Base-by-base conservation (phyloP, 495 filamentous ascomycete genomes). In the Neurospora sp. region DNA sequence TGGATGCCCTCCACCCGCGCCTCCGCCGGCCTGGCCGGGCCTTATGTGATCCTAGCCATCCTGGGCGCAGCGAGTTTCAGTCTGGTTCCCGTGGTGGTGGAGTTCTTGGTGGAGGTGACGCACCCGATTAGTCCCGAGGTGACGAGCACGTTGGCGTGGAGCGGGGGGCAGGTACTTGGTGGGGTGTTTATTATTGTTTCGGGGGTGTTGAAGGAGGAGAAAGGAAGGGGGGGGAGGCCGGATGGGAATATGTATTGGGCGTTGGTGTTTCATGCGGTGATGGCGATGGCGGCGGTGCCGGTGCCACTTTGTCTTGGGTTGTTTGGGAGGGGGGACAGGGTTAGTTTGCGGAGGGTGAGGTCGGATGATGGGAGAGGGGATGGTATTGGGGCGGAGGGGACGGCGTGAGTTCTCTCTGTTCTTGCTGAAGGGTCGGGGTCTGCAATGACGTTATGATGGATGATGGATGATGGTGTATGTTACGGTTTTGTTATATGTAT, bases 81-180 rank as follows among this genome's bases (percentile, higher is more conserved):
- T 68, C 81, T 98, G 2, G 82, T 99, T 9, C 96, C 96, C 9
- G 85, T 97, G 35, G 92, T 89, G 14, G 86, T 98, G 42, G 96
- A 99, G 83, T 96, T 89, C 77, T 82, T 96, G 40, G 92, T 92
- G 72, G 93, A 98, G 79, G 84, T 96, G 74, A 94, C 93, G 20
- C 91, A 93, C 74, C 95, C 95, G 0, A 89, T 94, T 35, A 90
- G 89, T n/a, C 93, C 96, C 2, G 95, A 96, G 84, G 88, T 97
- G 69, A 91, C 93, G 8, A 91, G 87, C 70, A 92, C 91, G 68
- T 85, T 96, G 39, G 90, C 91, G 77, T 98, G 95, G 96, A 87
- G 87, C 10, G 91, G 91, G 18, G 94, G 94, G 0, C 92, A 93
- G 82, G 75, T 94, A 9, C 78, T 94, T 0, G 96, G 96, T 2